Conservation (phyloP, 306 rosid species). For the Casuarina glauca region DNA sequence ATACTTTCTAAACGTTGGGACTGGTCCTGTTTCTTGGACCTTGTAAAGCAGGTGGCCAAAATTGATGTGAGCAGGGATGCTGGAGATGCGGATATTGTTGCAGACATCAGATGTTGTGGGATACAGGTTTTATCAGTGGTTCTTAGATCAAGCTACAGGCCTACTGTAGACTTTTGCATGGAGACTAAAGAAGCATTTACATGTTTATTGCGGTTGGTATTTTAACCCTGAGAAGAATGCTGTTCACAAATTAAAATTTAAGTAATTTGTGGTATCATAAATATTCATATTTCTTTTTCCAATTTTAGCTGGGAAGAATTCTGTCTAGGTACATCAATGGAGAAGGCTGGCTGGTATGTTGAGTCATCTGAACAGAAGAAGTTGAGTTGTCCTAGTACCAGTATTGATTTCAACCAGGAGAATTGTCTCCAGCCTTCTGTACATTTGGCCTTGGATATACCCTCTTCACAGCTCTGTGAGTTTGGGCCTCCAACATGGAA, state of each 20-base stretch:
- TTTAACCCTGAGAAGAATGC: slow-evolving; percentile 11
- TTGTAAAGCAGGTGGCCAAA: slow-evolving; percentile 37
- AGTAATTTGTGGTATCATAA: not conserved
- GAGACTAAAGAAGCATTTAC: slow-evolving; percentile 51
- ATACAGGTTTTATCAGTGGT: slow-evolving; percentile 52
- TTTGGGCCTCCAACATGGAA: slow-evolving; percentile 50
- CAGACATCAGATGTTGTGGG: slow-evolving; percentile 69
- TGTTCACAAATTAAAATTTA: slow-evolving; percentile 18
- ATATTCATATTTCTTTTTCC: slow-evolving; percentile 27
- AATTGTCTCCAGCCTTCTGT: slow-evolving; percentile 47
- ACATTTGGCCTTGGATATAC: slow-evolving; percentile 22
- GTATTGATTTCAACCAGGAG: slow-evolving; percentile 37
- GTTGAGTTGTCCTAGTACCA: slow-evolving; percentile 28
- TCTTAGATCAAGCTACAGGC: slow-evolving; percentile 53
- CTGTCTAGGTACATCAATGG: slow-evolving; percentile 69
- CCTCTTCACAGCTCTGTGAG: slow-evolving; percentile 35
- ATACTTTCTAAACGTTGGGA: slow-evolving; percentile 68
- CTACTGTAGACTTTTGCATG: slow-evolving; percentile 42
- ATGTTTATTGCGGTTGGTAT: slow-evolving; percentile 67
- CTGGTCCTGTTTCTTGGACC: slow-evolving; percentile 70
- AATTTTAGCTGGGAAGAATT: slow-evolving; percentile 82
- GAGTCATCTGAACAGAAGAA: slow-evolving; percentile 35
- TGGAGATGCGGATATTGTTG: slow-evolving; percentile 20
- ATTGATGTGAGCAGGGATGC: slow-evolving; percentile 13
- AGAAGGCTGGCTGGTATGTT: slow-evolving; percentile 60